phyloP scores from a whole-genome alignment of 202 grass and related monocot species.

The Musa balbisiana region DNA sequence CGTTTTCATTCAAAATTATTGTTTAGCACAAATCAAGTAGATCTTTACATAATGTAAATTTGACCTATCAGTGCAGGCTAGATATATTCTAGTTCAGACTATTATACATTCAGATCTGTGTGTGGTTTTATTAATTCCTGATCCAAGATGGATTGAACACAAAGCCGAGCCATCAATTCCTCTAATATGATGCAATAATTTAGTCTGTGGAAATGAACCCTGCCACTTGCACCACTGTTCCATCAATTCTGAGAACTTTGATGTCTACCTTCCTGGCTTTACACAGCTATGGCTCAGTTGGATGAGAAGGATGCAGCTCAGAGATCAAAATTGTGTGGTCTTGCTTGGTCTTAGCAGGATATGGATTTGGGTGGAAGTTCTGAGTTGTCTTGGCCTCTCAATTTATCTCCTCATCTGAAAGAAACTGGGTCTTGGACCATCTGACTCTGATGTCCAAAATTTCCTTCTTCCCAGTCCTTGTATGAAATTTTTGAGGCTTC shows the following conservation, averaged over 20 bases:
- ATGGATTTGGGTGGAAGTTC: slow-evolving; percentile 5
- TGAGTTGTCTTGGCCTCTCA: background rate
- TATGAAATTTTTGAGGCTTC: no score
- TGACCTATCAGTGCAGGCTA: no score
- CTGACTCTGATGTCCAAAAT: background rate
- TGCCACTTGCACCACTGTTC: no score
- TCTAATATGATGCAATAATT: no score
- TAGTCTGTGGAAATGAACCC: no score
- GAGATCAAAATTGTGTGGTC: slow-evolving; percentile 3
- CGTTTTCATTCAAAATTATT: background rate
- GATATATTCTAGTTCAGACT: no score
- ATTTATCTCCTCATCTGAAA: background rate
- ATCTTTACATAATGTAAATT: no score
- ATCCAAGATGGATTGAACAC: no score
- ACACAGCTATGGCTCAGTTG: background rate
- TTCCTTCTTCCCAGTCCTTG: background rate
- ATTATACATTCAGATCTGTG: no score
- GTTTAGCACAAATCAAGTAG: background rate
- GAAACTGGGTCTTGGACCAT: background rate
- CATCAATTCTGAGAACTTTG: background rate
- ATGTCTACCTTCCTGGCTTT: background rate
- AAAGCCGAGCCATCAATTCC: no score
- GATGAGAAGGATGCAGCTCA: background rate
- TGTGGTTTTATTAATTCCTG: no score
- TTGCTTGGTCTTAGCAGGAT: background rate